phyloP scores from a whole-genome alignment of 257 asterid species.

The Solanum gracilifrons region DNA sequence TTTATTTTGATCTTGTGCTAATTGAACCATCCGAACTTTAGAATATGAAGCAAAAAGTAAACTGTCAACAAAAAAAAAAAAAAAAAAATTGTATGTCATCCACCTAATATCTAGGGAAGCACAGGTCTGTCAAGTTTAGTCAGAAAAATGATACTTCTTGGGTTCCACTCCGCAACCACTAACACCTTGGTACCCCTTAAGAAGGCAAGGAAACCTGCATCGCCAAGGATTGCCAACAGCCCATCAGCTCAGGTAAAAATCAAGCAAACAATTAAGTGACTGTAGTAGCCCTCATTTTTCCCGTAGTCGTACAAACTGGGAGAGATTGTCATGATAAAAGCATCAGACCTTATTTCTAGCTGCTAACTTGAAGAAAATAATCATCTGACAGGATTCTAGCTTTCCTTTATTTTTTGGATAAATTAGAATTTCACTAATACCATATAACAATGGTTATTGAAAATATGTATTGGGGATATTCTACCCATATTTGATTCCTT shows the following conservation, averaged over 20 bases:
- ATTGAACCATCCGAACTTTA: neutral
- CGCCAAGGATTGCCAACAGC: neutral
- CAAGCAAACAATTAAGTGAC: neutral
- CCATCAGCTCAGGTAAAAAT: neutral
- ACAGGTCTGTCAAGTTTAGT: neutral
- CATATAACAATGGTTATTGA: neutral
- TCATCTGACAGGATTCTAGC: neutral
- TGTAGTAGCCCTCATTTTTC: neutral
- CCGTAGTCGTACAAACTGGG: neutral
- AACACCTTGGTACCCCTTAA: neutral
- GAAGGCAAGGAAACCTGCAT: neutral
- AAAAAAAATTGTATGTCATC: neutral
- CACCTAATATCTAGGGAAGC: neutral
- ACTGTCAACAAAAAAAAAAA: neutral
- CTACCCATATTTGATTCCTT: neutral
- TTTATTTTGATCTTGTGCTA: neutral
- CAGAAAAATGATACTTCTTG: neutral
- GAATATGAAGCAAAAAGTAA: neutral
- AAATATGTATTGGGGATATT: neutral
- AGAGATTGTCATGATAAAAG: neutral
- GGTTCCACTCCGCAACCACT: neutral
- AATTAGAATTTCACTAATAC: neutral
- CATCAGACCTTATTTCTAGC: neutral
- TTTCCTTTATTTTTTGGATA: neutral
- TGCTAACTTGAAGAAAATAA: neutral